Base-by-base conservation (phyloP, 2,329 filamentous ascomycete species). In the Clarireedia sp. region DNA sequence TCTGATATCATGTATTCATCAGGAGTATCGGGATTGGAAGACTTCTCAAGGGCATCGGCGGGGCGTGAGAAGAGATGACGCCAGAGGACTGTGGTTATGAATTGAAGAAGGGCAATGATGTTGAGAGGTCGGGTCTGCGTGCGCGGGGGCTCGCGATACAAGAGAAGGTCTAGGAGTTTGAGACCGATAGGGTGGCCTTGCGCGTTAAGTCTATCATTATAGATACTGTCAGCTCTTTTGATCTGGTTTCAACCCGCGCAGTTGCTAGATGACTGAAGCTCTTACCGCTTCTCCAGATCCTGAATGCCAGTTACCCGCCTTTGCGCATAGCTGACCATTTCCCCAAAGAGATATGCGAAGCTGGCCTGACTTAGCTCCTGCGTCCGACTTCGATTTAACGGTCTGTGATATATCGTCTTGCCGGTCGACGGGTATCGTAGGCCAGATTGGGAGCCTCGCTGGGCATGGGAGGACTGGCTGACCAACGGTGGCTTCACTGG, bases 1-100 rank as follows among this genome's bases (percentile, higher is more conserved):
- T 99, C 94, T 66, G 91, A 89, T 66, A 99, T 94, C 92, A 99
- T 97, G 77, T 97, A 99, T 75, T 97, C 92, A 64, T 94, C 90
- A 8, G 89, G 86, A 51, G 90, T 92, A 52, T 85, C 82, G 8
- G 88, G 85, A 66, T 89, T 86, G 53, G 84, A 84, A 57, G 85
- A 89, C 73, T 94, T 91, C 74, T 99, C 94, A 57, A 99, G 83
- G 17, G 90, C 87, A 73, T 97, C 92, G 26, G 94, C 94, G 55
- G 91, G 86, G 1, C 92, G 87, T 38, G 83, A 85, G 72, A 99
- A 99, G 48, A 99, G 86, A 71, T 95, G 88, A 63, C 87, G 84
- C 88, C 92, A 99, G 54, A 96, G 79, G 54, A 86, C 87, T 60
- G 90, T 90, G 70, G 95, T 94, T 71, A 99, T 94, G 72, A 97